A percentile compares a stretch with the other conserved stretches of the same genome.
Conservation (phyloP, 257 asterid species). For the Lycium ferocissimum region DNA sequence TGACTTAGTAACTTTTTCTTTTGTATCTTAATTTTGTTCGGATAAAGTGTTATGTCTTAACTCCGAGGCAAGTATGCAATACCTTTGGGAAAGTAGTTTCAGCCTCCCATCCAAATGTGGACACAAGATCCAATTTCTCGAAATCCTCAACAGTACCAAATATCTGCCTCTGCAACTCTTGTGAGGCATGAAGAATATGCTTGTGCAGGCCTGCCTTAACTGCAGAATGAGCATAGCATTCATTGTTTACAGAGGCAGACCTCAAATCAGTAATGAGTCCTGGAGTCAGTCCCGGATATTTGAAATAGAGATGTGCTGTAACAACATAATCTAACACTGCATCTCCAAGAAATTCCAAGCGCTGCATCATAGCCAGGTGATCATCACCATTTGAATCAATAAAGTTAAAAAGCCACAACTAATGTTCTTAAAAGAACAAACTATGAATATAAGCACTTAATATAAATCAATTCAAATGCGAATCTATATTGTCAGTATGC, state of each 20-base stretch:
- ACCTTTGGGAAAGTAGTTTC: constrained; percentile 79
- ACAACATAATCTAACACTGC: constrained; percentile 78
- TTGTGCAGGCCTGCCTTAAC: constrained; percentile 64
- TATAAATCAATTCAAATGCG: neutral
- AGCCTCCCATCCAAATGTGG: constrained; percentile 80
- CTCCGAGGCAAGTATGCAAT: neutral
- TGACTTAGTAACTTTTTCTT: neutral
- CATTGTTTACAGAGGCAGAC: constrained; percentile 88
- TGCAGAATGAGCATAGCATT: constrained; percentile 72
- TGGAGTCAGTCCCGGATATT: constrained; percentile 67
- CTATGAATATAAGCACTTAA: neutral
- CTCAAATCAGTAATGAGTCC: constrained; percentile 82
- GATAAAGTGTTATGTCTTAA: neutral
- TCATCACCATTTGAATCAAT: neutral
- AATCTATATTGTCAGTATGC: neutral
- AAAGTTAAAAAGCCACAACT: neutral
- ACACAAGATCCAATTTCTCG: constrained; percentile 31
- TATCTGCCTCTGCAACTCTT: constrained; percentile 67
- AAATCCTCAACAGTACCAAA: constrained; percentile 36
- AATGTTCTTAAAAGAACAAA: neutral
- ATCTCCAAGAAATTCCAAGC: constrained; percentile 91
- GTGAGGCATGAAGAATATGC: constrained; percentile 72
- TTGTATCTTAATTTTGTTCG: neutral
- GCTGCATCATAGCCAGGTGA: constrained; percentile 45
- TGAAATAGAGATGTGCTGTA: constrained; percentile 58